Base-by-base conservation (phyloP, 495 filamentous ascomycete species). In the Tuber calosporum region DNA sequence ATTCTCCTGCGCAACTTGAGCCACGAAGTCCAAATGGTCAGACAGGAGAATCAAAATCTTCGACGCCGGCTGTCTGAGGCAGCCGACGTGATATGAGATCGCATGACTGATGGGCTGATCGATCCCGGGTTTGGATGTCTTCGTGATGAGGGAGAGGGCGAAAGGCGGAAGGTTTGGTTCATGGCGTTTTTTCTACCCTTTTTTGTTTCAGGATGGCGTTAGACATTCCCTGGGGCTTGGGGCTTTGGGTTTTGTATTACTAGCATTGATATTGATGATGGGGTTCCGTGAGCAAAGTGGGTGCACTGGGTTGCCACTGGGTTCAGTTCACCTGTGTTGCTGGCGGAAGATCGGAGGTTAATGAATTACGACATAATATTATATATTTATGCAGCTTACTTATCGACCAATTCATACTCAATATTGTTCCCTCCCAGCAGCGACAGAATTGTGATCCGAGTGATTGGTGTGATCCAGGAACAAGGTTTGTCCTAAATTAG, bases 41-140 rank as follows among this genome's bases (percentile, higher is more conserved):
- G 74, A 40, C 70, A 73, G 40, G 80, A 81, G 58, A 81, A 81
- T 69, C 42, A 43, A 22, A 75, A 73, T 39, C 68, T 81, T 68
- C 71, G 74, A 67, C 69, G 72, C 36, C 73, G 74, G 72, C 69
- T 81, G 7, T 77, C 71, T 42, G 72, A 73, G 43, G 40, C 38
- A 41, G 43, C 43, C 20, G 74, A 62, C 26, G 5, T 6, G 53
- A 34, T 34, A 30, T 62, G 72, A 34, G 72, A 38, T 43, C 26
- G 66, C n/a, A 58, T 68, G 30, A 69, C 30, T 39, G 72, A 62
- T 69, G 37, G 69, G 30, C 26, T 19, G 67, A 42, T 20, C 43
- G 48, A 37, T 38, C 71, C 22, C 0, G 37, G 58, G 38, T 39
- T n/a, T n/a, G 15, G 9, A 15, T 62, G 53, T 1, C 11, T 34